Evolutionary conservation across 495 filamentous ascomycete genomes (phyloP), one percentile per base, ranked within the genome.

Genomic region (Cercophora sp.): DNA sequence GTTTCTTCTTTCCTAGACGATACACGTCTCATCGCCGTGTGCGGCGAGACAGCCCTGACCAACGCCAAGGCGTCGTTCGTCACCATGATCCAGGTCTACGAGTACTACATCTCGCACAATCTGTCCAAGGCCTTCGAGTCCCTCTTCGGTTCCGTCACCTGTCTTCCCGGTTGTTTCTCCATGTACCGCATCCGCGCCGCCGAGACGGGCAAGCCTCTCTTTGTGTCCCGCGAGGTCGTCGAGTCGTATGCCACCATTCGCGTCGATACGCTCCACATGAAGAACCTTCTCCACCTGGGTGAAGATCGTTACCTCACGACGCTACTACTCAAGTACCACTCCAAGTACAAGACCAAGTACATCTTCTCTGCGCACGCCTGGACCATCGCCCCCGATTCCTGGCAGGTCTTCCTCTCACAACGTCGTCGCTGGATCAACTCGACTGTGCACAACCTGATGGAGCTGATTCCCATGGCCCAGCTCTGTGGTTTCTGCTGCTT

Each of bases 401-500:
- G 89, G 85, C 74, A 78, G 19, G 88, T 99, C 36, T 96, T 99
- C 79, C 76, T 99, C 61, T 99, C 93, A 8, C 93, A 99, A 68
- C 90, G 93, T 72, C 91, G 93, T 70, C 86, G 93, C 63, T 98
- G 93, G 93, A 99, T 99, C 70, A 99, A 99, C 73, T 96, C 92
- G 25, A 99, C 93, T 2, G 87, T 99, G 18, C 93, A 99, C 77
- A 99, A 99, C 68, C 77, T 99, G 56, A 87, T 93, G 57, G 93
- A 99, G 65, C 83, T 99, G 44, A 91, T 97, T 60, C 91, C 91
- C 5, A 71, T 99, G 66, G 81, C 87, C 45, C 87, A 97, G 65
- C 83, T 99, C 25, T 99, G 93, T 71, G 93, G 93, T 68, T 99
- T 99, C 82, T 99, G 93, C 78, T 97, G 94, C 72, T 99, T 99